Conservation (phyloP, 2,329 filamentous ascomycete genomes). For the Aphanoascus verrucosus region DNA sequence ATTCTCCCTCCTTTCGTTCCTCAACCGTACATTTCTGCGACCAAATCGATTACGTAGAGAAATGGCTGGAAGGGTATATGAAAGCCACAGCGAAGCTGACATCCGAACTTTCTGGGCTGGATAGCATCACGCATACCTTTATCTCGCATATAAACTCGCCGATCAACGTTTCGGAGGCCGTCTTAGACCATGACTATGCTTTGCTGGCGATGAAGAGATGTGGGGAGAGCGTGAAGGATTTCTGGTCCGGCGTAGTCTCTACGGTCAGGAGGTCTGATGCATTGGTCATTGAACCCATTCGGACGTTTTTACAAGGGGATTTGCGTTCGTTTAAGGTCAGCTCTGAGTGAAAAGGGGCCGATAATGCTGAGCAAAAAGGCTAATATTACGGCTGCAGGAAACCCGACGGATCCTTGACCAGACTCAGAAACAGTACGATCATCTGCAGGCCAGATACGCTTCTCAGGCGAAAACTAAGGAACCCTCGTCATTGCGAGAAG, state of each 20-base stretch:
- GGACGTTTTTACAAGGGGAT: conserved; percentile 65
- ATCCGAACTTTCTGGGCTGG: conserved; percentile 59
- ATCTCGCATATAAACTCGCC: conserved; percentile 66
- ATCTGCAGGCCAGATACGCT: conserved; percentile 68
- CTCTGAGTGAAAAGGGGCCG: background rate
- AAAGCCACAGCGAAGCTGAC: conserved; percentile 52
- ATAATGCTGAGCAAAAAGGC: conserved; percentile 8
- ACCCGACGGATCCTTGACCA: conserved; percentile 63
- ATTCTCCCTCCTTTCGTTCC: conserved; percentile 90
- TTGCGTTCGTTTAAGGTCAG: conserved; percentile 64
- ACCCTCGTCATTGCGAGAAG: conserved; percentile 77
- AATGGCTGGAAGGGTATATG: conserved; percentile 72
- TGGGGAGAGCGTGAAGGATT: conserved; percentile 75
- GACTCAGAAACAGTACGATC: conserved; percentile 75
- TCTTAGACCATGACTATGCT: conserved; percentile 92
- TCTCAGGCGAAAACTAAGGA: conserved; percentile 88
- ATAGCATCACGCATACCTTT: conserved; percentile 67
- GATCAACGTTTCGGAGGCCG: conserved; percentile 62
- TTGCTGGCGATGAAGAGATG: conserved; percentile 74
- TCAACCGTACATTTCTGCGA: conserved; percentile 78
- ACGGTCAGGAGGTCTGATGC: conserved; percentile 68
- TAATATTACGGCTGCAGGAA: conserved; percentile 40
- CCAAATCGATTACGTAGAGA: conserved; percentile 81
- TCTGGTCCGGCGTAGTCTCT: conserved; percentile 66
- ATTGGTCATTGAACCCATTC: conserved; percentile 70